Conservation (phyloP, 305 asterid genomes). For the Fraxinus floribunda region DNA sequence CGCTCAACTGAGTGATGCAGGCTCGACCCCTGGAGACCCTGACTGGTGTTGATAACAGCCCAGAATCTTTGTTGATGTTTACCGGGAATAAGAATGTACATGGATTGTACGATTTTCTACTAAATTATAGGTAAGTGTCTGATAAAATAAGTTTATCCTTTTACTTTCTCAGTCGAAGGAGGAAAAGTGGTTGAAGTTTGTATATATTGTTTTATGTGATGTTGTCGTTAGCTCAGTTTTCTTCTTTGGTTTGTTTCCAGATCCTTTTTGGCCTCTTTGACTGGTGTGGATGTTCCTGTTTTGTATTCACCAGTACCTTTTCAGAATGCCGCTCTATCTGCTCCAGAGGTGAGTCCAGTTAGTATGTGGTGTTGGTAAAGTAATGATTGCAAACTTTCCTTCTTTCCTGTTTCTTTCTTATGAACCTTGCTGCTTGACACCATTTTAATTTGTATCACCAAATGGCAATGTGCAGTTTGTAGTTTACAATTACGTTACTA, state of each 20-base stretch:
- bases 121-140: slow-evolving; percentile 71
- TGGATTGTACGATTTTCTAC: slow-evolving; percentile 71
- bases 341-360: slow-evolving; percentile 68
- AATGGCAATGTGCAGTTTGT: slow-evolving; percentile 12
- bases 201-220: slow-evolving; percentile 2
- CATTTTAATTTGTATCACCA: slow-evolving; percentile 6
- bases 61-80: slow-evolving; percentile 73
- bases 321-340: slow-evolving; percentile 67
- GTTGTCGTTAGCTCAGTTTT: slow-evolving; percentile 17
- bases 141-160: slow-evolving; percentile 8
- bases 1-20: slow-evolving; percentile 40
- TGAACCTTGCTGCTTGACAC: background rate
- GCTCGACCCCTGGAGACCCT: slow-evolving; percentile 49
- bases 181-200: slow-evolving; percentile 4
- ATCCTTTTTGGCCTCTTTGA: slow-evolving; percentile 51
- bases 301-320: slow-evolving; percentile 79
- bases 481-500: background rate
- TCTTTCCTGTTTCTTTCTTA: background rate
- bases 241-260: slow-evolving; percentile 43
- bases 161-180: background rate
- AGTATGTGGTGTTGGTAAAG: slow-evolving; percentile 11
- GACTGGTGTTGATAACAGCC: slow-evolving; percentile 71
- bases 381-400: background rate
- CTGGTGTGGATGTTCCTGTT: slow-evolving; percentile 78
- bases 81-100: slow-evolving; percentile 67